Conservation (phyloP, 805 yeast species). For the Ogataea nitratoaversa region DNA sequence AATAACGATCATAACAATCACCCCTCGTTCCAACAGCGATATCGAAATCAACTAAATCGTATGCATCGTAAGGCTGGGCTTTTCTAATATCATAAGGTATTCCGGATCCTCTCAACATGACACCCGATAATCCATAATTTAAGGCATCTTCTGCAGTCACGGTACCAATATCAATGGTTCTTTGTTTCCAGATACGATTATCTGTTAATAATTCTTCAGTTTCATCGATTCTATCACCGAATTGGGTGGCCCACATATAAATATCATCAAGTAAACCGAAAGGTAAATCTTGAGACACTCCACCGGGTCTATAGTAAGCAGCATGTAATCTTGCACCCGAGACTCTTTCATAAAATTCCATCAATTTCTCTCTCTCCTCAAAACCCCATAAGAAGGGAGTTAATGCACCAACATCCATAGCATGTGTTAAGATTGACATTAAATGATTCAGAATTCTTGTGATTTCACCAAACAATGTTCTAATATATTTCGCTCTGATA, state of each 20-base stretch:
- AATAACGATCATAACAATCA: conserved; percentile 87
- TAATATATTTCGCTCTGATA: conserved; percentile 75
- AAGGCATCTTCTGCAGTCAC: conserved; percentile 85
- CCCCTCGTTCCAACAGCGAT: conserved; percentile 84
- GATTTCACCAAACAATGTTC: conserved; percentile 83
- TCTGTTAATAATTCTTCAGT: conserved; percentile 86
- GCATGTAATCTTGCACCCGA: conserved; percentile 88
- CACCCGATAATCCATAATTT: conserved; percentile 77
- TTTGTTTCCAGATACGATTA: conserved; percentile 88
- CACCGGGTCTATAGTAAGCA: conserved; percentile 89
- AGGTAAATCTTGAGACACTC: conserved; percentile 85
- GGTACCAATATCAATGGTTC: conserved; percentile 76
- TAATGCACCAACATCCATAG: conserved; percentile 93
- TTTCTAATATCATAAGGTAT: conserved; percentile 83
- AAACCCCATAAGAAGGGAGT: conserved; percentile 94
- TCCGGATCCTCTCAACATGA: conserved; percentile 89
- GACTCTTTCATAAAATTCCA: conserved; percentile 90
- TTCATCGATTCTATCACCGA: conserved; percentile 89
- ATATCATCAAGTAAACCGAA: conserved; percentile 84
- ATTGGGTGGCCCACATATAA: conserved; percentile 95
- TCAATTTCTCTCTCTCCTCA: conserved; percentile 87
- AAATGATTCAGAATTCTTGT: conserved; percentile 80
- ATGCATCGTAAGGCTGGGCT: conserved; percentile 86
- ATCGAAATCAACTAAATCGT: conserved; percentile 81
- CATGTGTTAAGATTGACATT: conserved; percentile 83